These are phyloP conservation scores for Penicillium crustosum DNA, from an alignment of 2,329 filamentous ascomycete genomes.

Conservation along the genomic window DNA sequence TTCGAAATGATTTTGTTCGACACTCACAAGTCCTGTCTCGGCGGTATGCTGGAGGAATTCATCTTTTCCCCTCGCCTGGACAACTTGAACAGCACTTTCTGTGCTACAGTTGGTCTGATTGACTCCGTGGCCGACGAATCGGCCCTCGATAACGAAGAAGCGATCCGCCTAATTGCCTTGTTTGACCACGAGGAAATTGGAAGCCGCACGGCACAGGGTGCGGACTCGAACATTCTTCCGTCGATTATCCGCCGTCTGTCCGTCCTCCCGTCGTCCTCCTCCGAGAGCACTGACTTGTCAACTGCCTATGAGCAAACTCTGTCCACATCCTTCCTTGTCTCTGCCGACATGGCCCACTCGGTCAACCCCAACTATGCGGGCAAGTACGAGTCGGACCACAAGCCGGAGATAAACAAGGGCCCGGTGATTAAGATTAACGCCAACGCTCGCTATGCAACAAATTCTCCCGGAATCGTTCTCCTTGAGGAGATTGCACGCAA, in stretches of 20 bases:
- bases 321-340: constrained; percentile 86
- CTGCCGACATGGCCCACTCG: constrained; percentile 95
- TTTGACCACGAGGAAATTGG: constrained; percentile 99
- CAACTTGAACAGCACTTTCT: constrained; percentile 96
- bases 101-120: constrained; percentile 81
- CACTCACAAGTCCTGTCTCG: constrained; percentile 84
- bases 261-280: constrained; percentile 65
- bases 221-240: constrained; percentile 87
- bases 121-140: constrained; percentile 66
- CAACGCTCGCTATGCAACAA: constrained; percentile 94
- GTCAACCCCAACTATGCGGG: constrained; percentile 91
- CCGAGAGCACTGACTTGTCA: constrained; percentile 60
- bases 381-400: constrained; percentile 90
- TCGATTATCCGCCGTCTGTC: constrained; percentile 83
- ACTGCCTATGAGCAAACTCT: constrained; percentile 94
- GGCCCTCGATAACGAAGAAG: constrained; percentile 71
- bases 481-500: constrained; percentile 80
- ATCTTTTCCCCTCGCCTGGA: constrained; percentile 95
- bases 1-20: constrained; percentile 98
- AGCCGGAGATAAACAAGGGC: constrained; percentile 93
- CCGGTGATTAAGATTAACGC: constrained; percentile 98
- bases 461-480: constrained; percentile 90
- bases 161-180: constrained; percentile 86
- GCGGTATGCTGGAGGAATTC: constrained; percentile 88
- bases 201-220: constrained; percentile 86